A percentile compares a stretch with the other conserved stretches of the same genome.
phyloP scores from a whole-genome alignment of 1,284 basidiomycete genomes.

The Melampsora abietis-canadensis region DNA sequence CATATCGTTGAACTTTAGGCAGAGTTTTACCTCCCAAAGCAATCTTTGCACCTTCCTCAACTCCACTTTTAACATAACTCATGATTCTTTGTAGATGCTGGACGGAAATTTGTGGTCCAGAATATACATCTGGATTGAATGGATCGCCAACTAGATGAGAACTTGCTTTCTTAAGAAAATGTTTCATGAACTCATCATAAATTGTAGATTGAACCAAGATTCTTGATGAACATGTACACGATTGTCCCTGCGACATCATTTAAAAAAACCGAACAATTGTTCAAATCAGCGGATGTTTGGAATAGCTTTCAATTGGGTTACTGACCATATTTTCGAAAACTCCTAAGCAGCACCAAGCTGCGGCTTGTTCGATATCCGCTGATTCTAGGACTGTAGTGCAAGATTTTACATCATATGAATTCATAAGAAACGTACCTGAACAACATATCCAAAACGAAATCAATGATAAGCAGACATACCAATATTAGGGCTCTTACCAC shows the following conservation, averaged over 20 bases:
- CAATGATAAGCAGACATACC: neutral
- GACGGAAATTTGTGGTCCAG: slow-evolving; percentile 69
- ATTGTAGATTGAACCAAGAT: slow-evolving; percentile 75
- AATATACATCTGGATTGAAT: slow-evolving; percentile 67
- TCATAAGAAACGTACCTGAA: too few relatives aligned
- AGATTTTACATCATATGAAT: too few relatives aligned
- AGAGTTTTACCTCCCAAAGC: slow-evolving; percentile 65
- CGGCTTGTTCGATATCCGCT: slow-evolving; percentile 75
- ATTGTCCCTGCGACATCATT: slow-evolving; percentile 5
- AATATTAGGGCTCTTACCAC: slow-evolving; percentile 82
- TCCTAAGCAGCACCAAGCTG: slow-evolving; percentile 60
- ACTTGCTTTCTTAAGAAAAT: slow-evolving; percentile 63
- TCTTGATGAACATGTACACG: slow-evolving; percentile 59
- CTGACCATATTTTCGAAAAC: slow-evolving; percentile 40
- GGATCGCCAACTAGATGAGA: slow-evolving; percentile 71
- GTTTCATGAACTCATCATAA: slow-evolving; percentile 58
- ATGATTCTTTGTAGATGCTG: slow-evolving; percentile 84
- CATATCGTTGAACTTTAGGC: too few relatives aligned
- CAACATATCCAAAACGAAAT: too few relatives aligned
- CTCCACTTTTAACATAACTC: slow-evolving; percentile 81
- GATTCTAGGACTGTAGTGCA: slow-evolving; percentile 49
- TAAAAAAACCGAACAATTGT: slow-evolving; percentile 12
- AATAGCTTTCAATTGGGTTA: slow-evolving; percentile 13
- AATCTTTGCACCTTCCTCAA: slow-evolving; percentile 75
- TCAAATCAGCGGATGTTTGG: slow-evolving; percentile 6